Conservation (phyloP, 371 early-diverging fungal species). For the Mucor plumbeus region DNA sequence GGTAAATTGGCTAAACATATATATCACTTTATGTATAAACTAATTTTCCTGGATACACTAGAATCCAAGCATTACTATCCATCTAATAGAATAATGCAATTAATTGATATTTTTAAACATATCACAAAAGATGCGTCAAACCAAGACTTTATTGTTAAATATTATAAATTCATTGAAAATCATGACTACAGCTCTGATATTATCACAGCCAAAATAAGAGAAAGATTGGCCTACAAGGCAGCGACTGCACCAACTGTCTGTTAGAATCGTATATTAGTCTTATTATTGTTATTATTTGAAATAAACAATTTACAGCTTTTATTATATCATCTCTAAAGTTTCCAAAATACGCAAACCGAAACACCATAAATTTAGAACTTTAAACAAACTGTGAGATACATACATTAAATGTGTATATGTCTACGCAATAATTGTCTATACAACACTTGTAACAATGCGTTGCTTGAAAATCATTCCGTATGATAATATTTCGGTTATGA, state of each 20-base stretch:
- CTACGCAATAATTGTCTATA: too few relatives aligned
- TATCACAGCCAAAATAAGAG: slow-evolving; percentile 21
- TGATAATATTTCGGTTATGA: too few relatives aligned
- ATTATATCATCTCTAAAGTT: too few relatives aligned
- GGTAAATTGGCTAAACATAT: slow-evolving; percentile 5
- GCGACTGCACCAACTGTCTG: slow-evolving; percentile 11
- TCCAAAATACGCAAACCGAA: too few relatives aligned
- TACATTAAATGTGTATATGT: too few relatives aligned
- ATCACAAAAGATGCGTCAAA: not conserved
- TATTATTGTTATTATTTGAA: not conserved
- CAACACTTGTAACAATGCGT: too few relatives aligned
- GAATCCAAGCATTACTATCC: slow-evolving; percentile 14
- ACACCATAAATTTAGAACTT: too few relatives aligned
- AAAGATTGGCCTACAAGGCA: slow-evolving; percentile 20
- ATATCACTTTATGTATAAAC: not conserved
- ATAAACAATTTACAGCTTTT: not conserved
- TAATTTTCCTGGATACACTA: not conserved
- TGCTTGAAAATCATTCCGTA: too few relatives aligned
- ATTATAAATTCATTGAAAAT: slow-evolving; percentile 19
- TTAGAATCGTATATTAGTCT: not conserved
- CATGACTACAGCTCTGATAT: not conserved
- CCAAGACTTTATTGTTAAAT: slow-evolving; percentile 11
- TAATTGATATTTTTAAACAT: slow-evolving; percentile 12
- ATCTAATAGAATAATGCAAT: not conserved
- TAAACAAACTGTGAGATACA: too few relatives aligned